Percentiles rank a stretch among this genome's conserved stretches.
These are phyloP conservation scores for Fusarium graminum DNA, from an alignment of 2,329 filamentous ascomycete species.

Conservation along the genomic window DNA sequence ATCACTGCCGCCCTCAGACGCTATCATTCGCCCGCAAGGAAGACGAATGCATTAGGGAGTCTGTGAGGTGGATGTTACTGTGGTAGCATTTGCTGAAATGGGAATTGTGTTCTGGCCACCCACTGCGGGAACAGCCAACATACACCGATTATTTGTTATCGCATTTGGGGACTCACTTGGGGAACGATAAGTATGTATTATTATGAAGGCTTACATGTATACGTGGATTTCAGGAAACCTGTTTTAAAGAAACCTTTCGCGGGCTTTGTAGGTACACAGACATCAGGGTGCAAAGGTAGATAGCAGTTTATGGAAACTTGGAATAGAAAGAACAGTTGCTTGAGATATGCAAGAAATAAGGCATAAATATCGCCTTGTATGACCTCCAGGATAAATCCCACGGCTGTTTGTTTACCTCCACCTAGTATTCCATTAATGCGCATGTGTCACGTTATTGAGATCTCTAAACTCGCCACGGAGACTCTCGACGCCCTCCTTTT, in stretches of 20 bases:
- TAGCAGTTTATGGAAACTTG: background rate
- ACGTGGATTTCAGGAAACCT: background rate
- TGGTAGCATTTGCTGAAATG: background rate
- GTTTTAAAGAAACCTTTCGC: background rate
- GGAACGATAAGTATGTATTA: background rate
- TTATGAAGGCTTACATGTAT: background rate
- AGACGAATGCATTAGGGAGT: background rate
- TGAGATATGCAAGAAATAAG: constrained; percentile 25
- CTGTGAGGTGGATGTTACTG: background rate
- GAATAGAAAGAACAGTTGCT: constrained; percentile 11
- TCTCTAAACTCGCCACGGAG: constrained; percentile 53
- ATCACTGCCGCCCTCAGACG: constrained; percentile 25
- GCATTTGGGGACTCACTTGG: background rate
- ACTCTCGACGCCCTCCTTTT: constrained; percentile 49
- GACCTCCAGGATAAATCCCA: constrained; percentile 28
- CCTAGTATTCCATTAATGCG: constrained; percentile 30
- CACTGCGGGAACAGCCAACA: background rate
- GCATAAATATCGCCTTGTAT: constrained; percentile 13
- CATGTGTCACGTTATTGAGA: constrained; percentile 45
- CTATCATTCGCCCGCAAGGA: constrained; percentile 14
- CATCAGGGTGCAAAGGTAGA: background rate
- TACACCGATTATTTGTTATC: background rate
- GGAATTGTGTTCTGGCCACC: background rate
- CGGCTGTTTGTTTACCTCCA: constrained; percentile 14
- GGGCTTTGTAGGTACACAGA: background rate